Evolutionary conservation across 306 rosid species (phyloP).

Genomic region (Gastrolobium bilobum): DNA sequence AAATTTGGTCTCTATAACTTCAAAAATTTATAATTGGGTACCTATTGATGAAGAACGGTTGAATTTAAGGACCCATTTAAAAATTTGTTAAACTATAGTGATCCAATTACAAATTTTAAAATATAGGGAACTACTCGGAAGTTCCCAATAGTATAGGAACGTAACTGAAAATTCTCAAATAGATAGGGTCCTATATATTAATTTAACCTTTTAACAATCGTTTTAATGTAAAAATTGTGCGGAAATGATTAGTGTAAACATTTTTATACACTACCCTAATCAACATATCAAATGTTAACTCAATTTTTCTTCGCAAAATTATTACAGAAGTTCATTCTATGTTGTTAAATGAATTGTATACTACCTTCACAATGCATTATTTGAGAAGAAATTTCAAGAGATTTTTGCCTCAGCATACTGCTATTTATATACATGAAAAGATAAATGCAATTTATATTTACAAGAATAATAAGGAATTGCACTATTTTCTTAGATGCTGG

Average conservation of each 20-base stretch:
- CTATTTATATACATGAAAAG: background rate
- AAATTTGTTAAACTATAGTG: background rate
- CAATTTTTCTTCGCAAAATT: background rate
- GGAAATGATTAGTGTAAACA: background rate
- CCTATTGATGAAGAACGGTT: background rate
- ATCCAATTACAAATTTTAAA: background rate
- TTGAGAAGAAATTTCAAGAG: background rate
- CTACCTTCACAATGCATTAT: constrained; percentile 22
- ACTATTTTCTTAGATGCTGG: background rate
- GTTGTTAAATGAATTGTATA: background rate
- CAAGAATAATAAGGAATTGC: background rate
- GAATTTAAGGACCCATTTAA: background rate
- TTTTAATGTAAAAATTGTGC: constrained; percentile 1
- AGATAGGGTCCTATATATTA: background rate
- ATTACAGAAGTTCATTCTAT: background rate
- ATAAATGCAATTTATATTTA: background rate
- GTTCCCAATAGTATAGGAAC: background rate
- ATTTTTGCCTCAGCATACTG: background rate
- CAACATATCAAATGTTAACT: background rate
- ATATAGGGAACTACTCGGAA: background rate
- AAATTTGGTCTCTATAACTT: too few species aligned
- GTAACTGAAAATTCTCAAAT: background rate
- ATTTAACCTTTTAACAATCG: background rate
- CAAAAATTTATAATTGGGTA: background rate
- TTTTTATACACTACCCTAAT: background rate